Evolutionary conservation across 1,284 basidiomycete genomes (phyloP).

Genomic region (Pseudozyma thailandica): DNA sequence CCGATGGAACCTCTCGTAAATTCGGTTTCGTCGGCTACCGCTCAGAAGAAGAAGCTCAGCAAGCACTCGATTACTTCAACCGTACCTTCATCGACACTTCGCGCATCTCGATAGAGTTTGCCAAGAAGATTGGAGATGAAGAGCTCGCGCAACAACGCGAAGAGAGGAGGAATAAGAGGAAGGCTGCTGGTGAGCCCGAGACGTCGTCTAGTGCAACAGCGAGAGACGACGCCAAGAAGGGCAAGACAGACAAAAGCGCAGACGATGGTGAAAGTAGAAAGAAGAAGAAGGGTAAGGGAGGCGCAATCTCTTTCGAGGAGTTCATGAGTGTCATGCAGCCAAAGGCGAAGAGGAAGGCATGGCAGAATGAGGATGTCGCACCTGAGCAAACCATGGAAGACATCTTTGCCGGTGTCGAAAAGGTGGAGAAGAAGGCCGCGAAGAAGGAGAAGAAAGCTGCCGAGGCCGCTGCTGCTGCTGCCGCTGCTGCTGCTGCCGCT

Average conservation of each 20-base stretch:
- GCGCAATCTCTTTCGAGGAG: slow-evolving; percentile 61
- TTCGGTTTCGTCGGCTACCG: slow-evolving; percentile 96
- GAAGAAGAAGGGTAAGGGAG: slow-evolving; percentile 34
- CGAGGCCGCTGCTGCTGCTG: slow-evolving; percentile 17
- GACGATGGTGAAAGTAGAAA: slow-evolving; percentile 14
- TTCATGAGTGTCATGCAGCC: slow-evolving; percentile 66
- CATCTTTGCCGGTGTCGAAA: slow-evolving; percentile 21
- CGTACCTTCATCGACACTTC: slow-evolving; percentile 75
- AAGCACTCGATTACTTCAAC: slow-evolving; percentile 85
- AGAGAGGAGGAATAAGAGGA: slow-evolving; percentile 31
- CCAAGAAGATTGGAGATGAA: slow-evolving; percentile 72
- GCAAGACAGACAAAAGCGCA: slow-evolving; percentile 16
- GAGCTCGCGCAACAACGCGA: slow-evolving; percentile 41
- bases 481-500: too few relatives aligned
- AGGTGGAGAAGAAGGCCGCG: slow-evolving; percentile 31
- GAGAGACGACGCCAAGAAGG: slow-evolving; percentile 17
- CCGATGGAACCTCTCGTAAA: slow-evolving; percentile 81
- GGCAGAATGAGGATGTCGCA: slow-evolving; percentile 61
- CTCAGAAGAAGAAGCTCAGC: slow-evolving; percentile 78
- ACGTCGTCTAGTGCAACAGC: too few relatives aligned
- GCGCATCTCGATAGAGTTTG: slow-evolving; percentile 79
- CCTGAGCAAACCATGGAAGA: slow-evolving; percentile 39
- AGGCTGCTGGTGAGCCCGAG: too few relatives aligned
- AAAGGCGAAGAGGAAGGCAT: slow-evolving; percentile 61
- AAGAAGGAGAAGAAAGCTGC: slow-evolving; percentile 40